Evolutionary conservation across 2,329 filamentous ascomycete genomes (phyloP).

Genomic region (Fusarium sp.): DNA sequence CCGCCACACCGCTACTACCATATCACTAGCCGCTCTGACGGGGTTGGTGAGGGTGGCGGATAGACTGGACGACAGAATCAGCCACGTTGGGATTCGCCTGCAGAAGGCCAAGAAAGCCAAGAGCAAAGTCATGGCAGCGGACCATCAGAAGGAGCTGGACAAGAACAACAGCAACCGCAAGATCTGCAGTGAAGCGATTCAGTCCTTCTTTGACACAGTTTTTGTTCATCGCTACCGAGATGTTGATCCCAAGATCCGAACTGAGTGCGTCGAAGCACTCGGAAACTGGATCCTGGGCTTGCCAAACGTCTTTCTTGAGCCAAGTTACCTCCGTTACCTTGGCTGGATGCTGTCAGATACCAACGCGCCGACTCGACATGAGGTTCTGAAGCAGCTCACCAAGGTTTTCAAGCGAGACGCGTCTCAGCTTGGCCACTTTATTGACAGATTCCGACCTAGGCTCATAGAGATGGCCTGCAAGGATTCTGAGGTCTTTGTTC

Average conservation of each 20-base stretch:
- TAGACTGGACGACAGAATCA: constrained; percentile 77
- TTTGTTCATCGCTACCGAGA: constrained; percentile 97
- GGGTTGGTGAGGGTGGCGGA: constrained; percentile 80
- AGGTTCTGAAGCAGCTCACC: constrained; percentile 85
- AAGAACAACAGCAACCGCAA: constrained; percentile 78
- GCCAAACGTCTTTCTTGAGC: constrained; percentile 90
- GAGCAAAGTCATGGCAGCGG: constrained; percentile 82
- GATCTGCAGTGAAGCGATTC: constrained; percentile 76
- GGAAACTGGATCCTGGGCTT: constrained; percentile 89
- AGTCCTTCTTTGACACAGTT: constrained; percentile 90
- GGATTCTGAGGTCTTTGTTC: constrained; percentile 84
- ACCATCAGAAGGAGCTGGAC: constrained; percentile 78
- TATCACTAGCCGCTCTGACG: constrained; percentile 82
- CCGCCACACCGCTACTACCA: constrained; percentile 90
- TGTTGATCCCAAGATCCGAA: constrained; percentile 87
- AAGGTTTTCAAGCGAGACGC: constrained; percentile 84
- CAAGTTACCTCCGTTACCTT: constrained; percentile 89
- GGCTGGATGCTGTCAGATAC: constrained; percentile 95
- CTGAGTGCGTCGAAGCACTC: constrained; percentile 87
- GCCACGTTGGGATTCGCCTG: constrained; percentile 81
- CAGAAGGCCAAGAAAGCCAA: constrained; percentile 65
- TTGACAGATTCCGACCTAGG: constrained; percentile 87
- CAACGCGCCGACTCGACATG: constrained; percentile 78
- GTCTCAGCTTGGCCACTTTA: constrained; percentile 89
- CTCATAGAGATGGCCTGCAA: constrained; percentile 92